Conservation (phyloP, 1,284 basidiomycete genomes). For the Apiotrichum siamense region DNA sequence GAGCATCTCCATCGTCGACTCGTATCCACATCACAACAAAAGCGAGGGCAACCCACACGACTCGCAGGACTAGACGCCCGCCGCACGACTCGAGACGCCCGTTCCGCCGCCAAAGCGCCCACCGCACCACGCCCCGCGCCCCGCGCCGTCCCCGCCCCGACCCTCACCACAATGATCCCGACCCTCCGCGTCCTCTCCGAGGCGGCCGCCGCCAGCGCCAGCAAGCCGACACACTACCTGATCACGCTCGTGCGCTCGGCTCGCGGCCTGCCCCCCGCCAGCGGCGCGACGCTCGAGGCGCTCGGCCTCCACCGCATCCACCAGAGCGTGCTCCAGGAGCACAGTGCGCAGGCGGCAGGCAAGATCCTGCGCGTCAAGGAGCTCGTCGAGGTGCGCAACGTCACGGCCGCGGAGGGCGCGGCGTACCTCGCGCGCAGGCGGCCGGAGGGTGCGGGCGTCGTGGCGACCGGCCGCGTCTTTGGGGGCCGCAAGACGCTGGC, state of each 20-base stretch:
- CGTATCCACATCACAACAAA: no score
- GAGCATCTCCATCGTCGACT: no score
- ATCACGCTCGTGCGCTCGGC: constrained; percentile 51
- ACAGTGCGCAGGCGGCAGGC: constrained; percentile 45
- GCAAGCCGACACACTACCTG: constrained; percentile 46
- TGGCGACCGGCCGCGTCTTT: constrained; percentile 25
- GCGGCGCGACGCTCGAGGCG: constrained; percentile 45
- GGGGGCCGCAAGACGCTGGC: constrained; percentile 22
- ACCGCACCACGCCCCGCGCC: constrained; percentile 4
- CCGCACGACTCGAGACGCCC: no score
- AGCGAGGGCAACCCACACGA: neutral
- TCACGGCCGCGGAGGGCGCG: constrained; percentile 34
- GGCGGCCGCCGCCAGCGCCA: no score
- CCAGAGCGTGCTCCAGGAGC: constrained; percentile 49
- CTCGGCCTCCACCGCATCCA: constrained; percentile 49
- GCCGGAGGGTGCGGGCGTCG: constrained; percentile 40
- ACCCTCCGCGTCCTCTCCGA: constrained; percentile 7
- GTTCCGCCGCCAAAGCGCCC: no score
- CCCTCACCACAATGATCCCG: constrained; percentile 9
- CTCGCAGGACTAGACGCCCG: no score
- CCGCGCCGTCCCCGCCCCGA: neutral
- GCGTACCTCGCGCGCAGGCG: constrained; percentile 23
- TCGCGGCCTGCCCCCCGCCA: constrained; percentile 49
- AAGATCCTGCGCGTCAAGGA: constrained; percentile 53
- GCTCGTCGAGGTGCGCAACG: constrained; percentile 51